A percentile compares a stretch with the other conserved stretches of the same genome.
phyloP scores from a whole-genome alignment of 139 green algal genomes.

The Chlamydomonas eustigma region DNA sequence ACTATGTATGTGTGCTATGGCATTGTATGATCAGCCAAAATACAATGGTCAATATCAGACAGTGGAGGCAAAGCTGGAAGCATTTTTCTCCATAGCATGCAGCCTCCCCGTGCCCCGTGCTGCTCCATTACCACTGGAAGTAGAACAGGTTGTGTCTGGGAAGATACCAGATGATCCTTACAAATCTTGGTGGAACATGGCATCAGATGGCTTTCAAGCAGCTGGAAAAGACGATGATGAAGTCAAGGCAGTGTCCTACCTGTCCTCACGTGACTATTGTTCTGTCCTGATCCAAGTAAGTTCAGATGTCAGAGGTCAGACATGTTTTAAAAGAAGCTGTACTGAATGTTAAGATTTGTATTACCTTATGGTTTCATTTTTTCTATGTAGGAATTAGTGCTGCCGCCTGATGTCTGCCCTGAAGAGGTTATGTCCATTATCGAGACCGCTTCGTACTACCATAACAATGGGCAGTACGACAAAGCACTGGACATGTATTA shows the following conservation, averaged over 20 bases:
- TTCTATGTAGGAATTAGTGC: constrained; percentile 39
- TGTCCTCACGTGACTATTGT: constrained; percentile 34
- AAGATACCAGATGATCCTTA: background rate
- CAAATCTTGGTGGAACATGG: background rate
- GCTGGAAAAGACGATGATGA: background rate
- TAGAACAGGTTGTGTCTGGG: background rate
- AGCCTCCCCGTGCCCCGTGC: constrained; percentile 13
- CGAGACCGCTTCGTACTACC: constrained; percentile 15
- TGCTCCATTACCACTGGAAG: background rate
- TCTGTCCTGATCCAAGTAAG: constrained; percentile 43
- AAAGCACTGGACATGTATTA: constrained; percentile 24
- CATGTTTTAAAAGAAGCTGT: too few species aligned
- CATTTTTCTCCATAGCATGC: constrained; percentile 40
- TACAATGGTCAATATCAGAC: constrained; percentile 16
- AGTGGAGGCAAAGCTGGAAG: constrained; percentile 34
- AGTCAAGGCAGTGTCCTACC: constrained; percentile 19
- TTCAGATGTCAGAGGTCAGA: too few species aligned
- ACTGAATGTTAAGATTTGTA: too few species aligned
- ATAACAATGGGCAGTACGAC: constrained; percentile 31
- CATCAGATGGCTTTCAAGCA: background rate
- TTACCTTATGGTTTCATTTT: too few species aligned
- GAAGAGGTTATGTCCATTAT: constrained; percentile 18
- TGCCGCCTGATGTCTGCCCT: constrained; percentile 39
- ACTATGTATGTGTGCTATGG: constrained; percentile 29
- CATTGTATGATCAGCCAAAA: constrained; percentile 26